phyloP scores from a whole-genome alignment of 2,329 filamentous ascomycete genomes.

The Pseudogymnoascus sp. region DNA sequence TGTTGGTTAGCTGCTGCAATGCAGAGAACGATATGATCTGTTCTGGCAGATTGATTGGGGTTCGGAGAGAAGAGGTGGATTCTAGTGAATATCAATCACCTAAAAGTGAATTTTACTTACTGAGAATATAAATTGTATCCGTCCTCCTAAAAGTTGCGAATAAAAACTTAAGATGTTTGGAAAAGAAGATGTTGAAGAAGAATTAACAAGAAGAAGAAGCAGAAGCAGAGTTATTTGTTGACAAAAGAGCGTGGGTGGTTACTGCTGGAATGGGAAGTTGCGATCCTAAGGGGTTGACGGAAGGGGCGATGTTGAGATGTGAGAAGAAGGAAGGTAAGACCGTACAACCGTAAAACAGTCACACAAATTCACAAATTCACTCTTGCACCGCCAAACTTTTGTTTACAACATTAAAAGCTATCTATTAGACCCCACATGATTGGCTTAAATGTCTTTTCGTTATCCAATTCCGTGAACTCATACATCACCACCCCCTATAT shows the following conservation, averaged over 20 bases:
- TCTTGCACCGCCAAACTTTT: neutral
- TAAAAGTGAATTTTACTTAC: neutral
- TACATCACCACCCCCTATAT: neutral
- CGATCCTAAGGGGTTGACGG: neutral
- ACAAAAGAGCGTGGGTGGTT: neutral
- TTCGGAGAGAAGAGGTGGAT: neutral
- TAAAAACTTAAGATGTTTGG: neutral
- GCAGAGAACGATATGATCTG: neutral
- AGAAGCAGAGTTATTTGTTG: neutral
- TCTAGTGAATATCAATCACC: neutral
- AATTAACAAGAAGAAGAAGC: neutral
- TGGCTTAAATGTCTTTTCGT: neutral
- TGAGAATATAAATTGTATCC: constrained; percentile 5
- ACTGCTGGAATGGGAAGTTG: neutral
- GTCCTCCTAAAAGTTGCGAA: constrained; percentile 4
- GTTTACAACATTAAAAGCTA: neutral
- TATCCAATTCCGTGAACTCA: neutral
- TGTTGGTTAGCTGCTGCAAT: neutral
- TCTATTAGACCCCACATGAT: neutral
- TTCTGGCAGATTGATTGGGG: neutral
- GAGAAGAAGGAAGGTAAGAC: neutral
- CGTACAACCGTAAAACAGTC: neutral
- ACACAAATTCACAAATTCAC: neutral
- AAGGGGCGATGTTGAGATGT: neutral
- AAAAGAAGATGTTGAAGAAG: constrained; percentile 8